Conservation (phyloP, 2,329 filamentous ascomycete species). For the Falciphora oryzae region DNA sequence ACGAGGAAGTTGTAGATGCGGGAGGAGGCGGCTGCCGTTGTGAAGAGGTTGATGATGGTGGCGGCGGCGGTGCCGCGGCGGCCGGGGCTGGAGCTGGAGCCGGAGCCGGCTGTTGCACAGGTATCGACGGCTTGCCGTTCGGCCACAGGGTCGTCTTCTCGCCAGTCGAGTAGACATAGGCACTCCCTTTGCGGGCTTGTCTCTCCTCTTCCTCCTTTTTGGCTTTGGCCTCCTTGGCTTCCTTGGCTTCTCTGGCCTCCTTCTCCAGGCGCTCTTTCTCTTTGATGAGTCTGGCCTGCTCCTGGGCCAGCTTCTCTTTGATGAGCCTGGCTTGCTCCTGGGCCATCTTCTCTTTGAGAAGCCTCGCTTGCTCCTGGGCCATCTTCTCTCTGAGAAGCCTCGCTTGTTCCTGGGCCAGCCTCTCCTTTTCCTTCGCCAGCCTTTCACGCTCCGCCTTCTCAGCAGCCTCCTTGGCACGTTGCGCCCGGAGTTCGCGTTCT, state of each 20-base stretch:
- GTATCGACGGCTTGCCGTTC: conserved; percentile 42
- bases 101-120: conserved; percentile 21
- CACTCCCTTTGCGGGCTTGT: conserved; percentile 37
- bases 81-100: conserved; percentile 17
- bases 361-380: conserved; percentile 14
- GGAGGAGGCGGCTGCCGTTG: neutral
- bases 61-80: conserved; percentile 19
- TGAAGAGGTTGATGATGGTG: conserved; percentile 21
- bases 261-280: conserved; percentile 24
- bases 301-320: conserved; percentile 25
- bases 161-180: conserved; percentile 61
- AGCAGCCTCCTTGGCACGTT: conserved; percentile 39
- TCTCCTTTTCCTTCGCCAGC: conserved; percentile 30
- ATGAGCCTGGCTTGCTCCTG: conserved; percentile 21
- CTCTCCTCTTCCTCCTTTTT: conserved; percentile 26
- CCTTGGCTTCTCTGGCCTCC: conserved; percentile 24
- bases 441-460: conserved; percentile 37
- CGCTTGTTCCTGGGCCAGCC: conserved; percentile 23
- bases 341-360: conserved; percentile 14
- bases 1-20: conserved; percentile 9
- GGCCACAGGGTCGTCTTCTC: conserved; percentile 68
- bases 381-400: conserved; percentile 21
- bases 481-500: conserved; percentile 24
- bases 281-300: conserved; percentile 11
- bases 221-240: conserved; percentile 23